Percentiles rank a stretch among this genome's conserved stretches.
phyloP scores from a whole-genome alignment of 73 alveolate species.

The Tetrahymena borealis region DNA sequence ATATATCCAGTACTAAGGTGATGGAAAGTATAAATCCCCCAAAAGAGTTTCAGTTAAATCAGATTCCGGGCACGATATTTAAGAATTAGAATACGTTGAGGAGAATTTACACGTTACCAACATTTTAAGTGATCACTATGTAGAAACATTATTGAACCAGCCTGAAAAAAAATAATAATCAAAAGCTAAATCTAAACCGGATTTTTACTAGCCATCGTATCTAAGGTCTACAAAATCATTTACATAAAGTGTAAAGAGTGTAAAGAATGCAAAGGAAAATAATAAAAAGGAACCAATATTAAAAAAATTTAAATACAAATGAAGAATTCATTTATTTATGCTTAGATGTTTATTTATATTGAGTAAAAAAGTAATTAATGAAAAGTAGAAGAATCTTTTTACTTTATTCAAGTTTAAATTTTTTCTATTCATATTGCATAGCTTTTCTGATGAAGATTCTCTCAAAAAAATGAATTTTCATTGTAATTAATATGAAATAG shows the following conservation, averaged over 20 bases:
- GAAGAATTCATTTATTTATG: no score
- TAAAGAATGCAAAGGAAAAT: background rate
- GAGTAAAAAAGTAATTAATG: no score
- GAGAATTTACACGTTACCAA: background rate
- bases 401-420: no score
- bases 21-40: background rate
- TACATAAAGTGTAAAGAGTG: background rate
- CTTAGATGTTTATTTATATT: no score
- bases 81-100: background rate
- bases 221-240: background rate
- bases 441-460: no score
- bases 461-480: no score
- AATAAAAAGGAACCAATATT: background rate
- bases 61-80: background rate
- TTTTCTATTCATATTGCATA: no score
- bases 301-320: background rate
- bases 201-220: background rate
- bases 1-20: background rate
- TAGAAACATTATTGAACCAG: background rate
- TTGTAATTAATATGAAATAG: no score
- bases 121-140: background rate
- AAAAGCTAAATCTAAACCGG: background rate
- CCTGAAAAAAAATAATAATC: background rate
- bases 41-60: background rate
- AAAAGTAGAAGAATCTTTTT: no score